Base-by-base conservation (phyloP, 345 rosid genomes). In the Eucalyptus camaldulensis region DNA sequence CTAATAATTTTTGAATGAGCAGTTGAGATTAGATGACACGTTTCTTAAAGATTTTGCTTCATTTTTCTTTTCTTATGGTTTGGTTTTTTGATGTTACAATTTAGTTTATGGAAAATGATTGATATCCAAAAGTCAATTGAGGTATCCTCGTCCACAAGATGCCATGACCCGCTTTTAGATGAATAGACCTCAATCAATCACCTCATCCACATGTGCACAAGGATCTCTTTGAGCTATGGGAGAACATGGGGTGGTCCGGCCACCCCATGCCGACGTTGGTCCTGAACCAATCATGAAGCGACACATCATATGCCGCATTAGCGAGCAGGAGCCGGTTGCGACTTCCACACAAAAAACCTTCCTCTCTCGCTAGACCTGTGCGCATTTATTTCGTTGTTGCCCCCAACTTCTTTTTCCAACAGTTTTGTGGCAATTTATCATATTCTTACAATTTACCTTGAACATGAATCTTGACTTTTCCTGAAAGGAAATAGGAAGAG, bases 11-110 rank as follows among this genome's bases (percentile, higher is more conserved):
- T 65, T 10, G 2, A 29, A 65, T n/a, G 72, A 65, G 4, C 13
- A 4, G 17, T 49, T 5, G 10, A 7, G 72, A 4, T 25, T 25
- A 0, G 2, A 58, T 2, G 0, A 25, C 1, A 1, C 0, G n/a
- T 58, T 58, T 58, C 13, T 10, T 58, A 25, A 58, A 58, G 13
- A 58, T 58, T 25, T 58, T 58, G 4, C 16, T 29, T 29, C 33
- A 11, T 25, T 12, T 27, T 12, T 12, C 13, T 4, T 60, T 12
- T 49, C 6, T 50, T 2, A 43, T 43, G 0, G 3, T 62, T n/a
- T 29, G 3, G 17, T 6, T 29, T 62, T 65, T 49, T 1, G 1
- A 65, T 65, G 37, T 65, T 65, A 29, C 5, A 15, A n/a, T 65
- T 65, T 4, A 65, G 8, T n/a, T 65, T 65, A n/a, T 1, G 2